Evolutionary conservation across 75 land plant species (phyloP), one percentile per base, ranked within the genome.

Genomic region (Selaginella tamariscina): DNA sequence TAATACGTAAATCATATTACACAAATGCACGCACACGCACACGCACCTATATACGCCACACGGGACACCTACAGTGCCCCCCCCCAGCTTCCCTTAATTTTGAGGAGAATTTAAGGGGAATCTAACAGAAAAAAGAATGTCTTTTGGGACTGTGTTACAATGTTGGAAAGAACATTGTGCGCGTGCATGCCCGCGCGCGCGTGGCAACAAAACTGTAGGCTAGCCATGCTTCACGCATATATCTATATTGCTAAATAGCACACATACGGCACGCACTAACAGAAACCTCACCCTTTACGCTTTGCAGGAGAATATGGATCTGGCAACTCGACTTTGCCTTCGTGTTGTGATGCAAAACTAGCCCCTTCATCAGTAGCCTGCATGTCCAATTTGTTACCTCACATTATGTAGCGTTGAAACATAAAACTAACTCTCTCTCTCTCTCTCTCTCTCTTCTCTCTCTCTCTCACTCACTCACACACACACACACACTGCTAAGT

Each of bases 281-380:
- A 11, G 1, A 62, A 24, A 9, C 11, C n/a, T 27, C 23, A 85
- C 87, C 82, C 84, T 68, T 70, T 56, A 30, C 87, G 87, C 65
- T 85, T 85, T 21, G 82, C 67, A 11, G 87, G 78, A 67, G 79
- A 78, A 70, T 65, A 85, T 27, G 84, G 87, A 54, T 57, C 56
- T 39, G 49, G 49, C 49, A 39, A 39, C 11, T 15, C 49, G 15
- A 15, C 11, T 15, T 15, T 39, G 49, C 15, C n/a, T n/a, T n/a
- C n/a, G n/a, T n/a, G n/a, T n/a, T n/a, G n/a, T n/a, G n/a, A n/a
- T n/a, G n/a, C n/a, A n/a, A n/a, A n/a, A n/a, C n/a, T n/a, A n/a
- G n/a, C n/a, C n/a, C n/a, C n/a, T n/a, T n/a, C n/a, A n/a, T n/a
- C n/a, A n/a, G n/a, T n/a, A n/a, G n/a, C n/a, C n/a, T n/a, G n/a